These are phyloP conservation scores for Septoria linicola DNA, from an alignment of 2,329 filamentous ascomycete species.

Conservation along the genomic window DNA sequence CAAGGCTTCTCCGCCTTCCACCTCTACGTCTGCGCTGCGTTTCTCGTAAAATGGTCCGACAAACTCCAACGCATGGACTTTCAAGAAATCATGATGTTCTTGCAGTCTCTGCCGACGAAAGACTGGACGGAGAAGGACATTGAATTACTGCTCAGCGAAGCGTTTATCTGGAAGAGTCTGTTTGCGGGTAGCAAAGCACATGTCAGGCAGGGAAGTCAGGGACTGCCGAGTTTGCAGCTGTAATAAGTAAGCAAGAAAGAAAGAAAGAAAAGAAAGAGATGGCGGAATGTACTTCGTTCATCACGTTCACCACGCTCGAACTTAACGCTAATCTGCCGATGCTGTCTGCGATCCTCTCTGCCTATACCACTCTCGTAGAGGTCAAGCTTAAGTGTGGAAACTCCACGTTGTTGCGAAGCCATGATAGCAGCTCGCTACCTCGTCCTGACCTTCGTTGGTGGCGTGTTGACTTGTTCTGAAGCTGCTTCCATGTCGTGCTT, in stretches of 20 bases:
- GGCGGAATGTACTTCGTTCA: too few species aligned
- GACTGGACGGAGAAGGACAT: constrained; percentile 98
- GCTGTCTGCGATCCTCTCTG: too few species aligned
- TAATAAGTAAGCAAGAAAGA: neutral
- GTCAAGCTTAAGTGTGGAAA: too few species aligned
- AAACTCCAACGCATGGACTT: constrained; percentile 97
- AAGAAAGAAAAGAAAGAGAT: too few species aligned
- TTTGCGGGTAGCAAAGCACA: constrained; percentile 95
- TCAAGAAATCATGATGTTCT: constrained; percentile 98
- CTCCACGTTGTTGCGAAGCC: too few species aligned
- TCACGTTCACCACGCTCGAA: too few species aligned
- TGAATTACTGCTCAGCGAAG: constrained; percentile 89
- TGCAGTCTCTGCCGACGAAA: constrained; percentile 88
- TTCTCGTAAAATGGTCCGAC: constrained; percentile 97
- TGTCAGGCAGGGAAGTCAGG: constrained; percentile 46
- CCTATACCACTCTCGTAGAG: too few species aligned
- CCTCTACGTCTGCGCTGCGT: constrained; percentile 95
- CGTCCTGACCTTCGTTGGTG: too few species aligned
- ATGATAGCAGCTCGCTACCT: too few species aligned
- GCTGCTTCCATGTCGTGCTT: too few species aligned
- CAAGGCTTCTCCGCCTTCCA: constrained; percentile 98
- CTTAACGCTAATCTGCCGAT: too few species aligned
- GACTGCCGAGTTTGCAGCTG: constrained; percentile 6
- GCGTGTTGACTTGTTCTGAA: too few species aligned
- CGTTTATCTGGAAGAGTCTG: constrained; percentile 97